Evolutionary conservation across 2,329 filamentous ascomycete species (phyloP), one percentile per base, ranked within the genome.

Genomic region (Lanzia echinophila): DNA sequence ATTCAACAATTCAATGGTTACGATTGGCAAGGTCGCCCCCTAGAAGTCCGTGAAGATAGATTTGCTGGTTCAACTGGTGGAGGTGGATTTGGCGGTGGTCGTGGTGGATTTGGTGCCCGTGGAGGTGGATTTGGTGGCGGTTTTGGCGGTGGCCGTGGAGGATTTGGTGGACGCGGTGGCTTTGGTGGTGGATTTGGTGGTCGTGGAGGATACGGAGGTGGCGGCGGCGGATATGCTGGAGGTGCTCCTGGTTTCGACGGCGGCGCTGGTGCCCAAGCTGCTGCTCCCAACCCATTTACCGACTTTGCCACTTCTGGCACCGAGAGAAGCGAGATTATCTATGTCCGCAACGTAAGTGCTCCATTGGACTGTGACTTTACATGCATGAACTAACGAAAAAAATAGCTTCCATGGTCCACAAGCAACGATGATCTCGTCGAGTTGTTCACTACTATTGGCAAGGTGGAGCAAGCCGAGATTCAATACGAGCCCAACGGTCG

Each of bases 1-100:
- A 99, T 99, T 61, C 85, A 90, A 67, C 91, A 96, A 63, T 99
- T 97, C 78, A 96, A 97, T 69, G 94, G 94, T 56, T 97, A 96
- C 69, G 94, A 99, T 60, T 99, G 94, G 94, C 92, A 97, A 71
- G 94, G 94, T 11, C 87, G 94, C 55, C 76, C 85, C 50, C 82
- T 99, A 48, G 94, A 99, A 71, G 94, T 99, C 59, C 90, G 94
- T 59, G 92, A 97, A 72, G 94, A 99, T 68, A 87, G 94, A 55
- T 99, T 91, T 69, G 94, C 94, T 56, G 84, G 83, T 56, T 71
- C 76, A 55, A 69, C 73, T 24, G 76, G 72, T 31, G 24, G 24
- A 28, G 24, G 24, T 28, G 24, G 24, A 70, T 69, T 41, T 41
- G 38, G 38, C 44, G 70, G 69, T 47, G 72, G 72, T 22, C 66